Evolutionary conservation across 352 stramenopile genomes (phyloP), one percentile per base, ranked within the genome.

Genomic region (Globisporangium okanoganense): DNA sequence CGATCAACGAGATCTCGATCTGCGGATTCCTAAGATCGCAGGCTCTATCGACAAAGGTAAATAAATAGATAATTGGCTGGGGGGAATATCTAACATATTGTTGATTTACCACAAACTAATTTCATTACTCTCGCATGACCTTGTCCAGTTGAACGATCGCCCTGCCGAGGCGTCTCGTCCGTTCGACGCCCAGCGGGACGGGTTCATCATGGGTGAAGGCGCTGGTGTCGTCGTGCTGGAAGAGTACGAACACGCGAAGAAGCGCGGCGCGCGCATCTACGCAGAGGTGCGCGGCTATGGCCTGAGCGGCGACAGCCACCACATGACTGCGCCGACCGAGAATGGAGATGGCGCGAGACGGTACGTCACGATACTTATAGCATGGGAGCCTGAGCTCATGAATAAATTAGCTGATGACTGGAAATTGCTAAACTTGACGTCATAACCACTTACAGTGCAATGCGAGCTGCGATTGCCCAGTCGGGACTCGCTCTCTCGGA

Each of bases 121-220:
- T 2, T 50, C 24, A n/a, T 54, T 24, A 33, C 16, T 38, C 8
- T 38, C 25, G 16, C 27, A 54, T 40, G 25, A 16, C 48, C 5
- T 16, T 38, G 40, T 43, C 1, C 36, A 94, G 82, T 98, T 97
- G 65, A 99, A 99, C 58, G 96, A 99, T 56, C 78, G 76, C 12
- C 90, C 94, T 5, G 61, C 79, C 22, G 64, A 90, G 67, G 93
- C 92, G 38, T 98, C 95, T 8, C 77, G 97, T 16, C 97, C 97
- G 14, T 99, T 99, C 71, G 97, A 99, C 73, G 69, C 74, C 2
- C 60, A 92, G 10, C 84, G 97, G 40, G 85, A 98, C 69, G 97
- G 97, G 33, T 99, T 99, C 70, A 95, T 99, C 16, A 97, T 99
- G 80, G 95, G 94, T 52, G 82, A 93, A 77, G 81, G 83, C 12